Base-by-base conservation (phyloP, 352 stramenopile species). In the Phytopythium mirpurense region DNA sequence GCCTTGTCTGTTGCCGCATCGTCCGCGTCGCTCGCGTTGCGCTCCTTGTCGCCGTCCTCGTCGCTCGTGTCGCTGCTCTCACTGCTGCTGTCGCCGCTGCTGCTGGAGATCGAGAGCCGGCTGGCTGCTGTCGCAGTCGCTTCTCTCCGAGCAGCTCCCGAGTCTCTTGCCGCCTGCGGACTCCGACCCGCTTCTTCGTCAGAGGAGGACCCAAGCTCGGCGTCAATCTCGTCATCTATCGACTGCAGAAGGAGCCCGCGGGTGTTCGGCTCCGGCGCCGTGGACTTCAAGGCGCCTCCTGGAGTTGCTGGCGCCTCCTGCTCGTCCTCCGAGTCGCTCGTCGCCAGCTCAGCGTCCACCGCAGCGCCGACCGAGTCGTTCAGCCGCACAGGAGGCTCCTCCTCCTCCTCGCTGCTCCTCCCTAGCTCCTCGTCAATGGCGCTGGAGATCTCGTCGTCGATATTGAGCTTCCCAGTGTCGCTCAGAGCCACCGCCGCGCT, bases 171-270 rank as follows among this genome's bases (percentile, higher is more conserved):
- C n/a, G n/a, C n/a, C n/a, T n/a, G n/a, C n/a, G n/a, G n/a, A n/a
- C n/a, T n/a, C n/a, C n/a, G n/a, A n/a, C n/a, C 51, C 26, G 21
- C 35, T n/a, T 72, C 67, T 5, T 57, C 58, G 16, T 74, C 63
- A 2, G 63, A 62, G 14, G 70, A 57, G 15, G 57, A 63, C 41
- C 63, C 67, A 26, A 79, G 62, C 29, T 76, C 70, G 21, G 60
- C 61, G 34, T 79, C 70, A 6, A 79, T 54, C 31, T 66, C 67
- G 19, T 70, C 67, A 18, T 70, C 70, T 47, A 79, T 74, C 12
- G 61, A 69, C 47, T 60, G 51, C 5, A 41, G 34, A 1, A 54
- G 43, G 8, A 54, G 34, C 12, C 26, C 24, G 15, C 15, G 48
- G 16, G 56, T 52, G 1, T 21, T 10, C 5, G 14, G 7, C 40